Base-by-base conservation (phyloP, 768 basidiomycete species). In the Fistulinella prunicolor region DNA sequence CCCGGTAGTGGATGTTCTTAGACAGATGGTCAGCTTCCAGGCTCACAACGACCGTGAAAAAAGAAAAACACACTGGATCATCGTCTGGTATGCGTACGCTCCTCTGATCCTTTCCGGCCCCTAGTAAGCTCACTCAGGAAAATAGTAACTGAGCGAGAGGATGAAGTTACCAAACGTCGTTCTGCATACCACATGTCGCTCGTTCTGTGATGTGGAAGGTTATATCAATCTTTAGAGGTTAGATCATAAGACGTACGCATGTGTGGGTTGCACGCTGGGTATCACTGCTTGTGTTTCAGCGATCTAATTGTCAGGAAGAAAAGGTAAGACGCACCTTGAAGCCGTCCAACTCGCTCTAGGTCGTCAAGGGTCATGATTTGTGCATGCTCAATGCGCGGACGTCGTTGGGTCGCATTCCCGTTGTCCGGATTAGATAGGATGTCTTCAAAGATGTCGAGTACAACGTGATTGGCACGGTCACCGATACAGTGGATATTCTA, bases 111-210 rank as follows among this genome's bases (percentile, higher is more conserved):
- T 76, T 36, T 87, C 79, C 0, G 83, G 71, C 1, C 95, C 93
- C 89, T 90, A 12, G 4, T n/a, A n/a, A 23, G 23, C 20, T 13
- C 17, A 6, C 29, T 57, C 19, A 51, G 34, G 16, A 30, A 40
- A 14, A 24, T 1, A 6, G 13, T 3, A 8, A 10, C 2, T 8
- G 19, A 39, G 21, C 38, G 2, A 9, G 6, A 3, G 19, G 1
- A 60, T 72, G 9, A 20, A 12, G 9, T 29, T 56, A 86, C 89
- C 55, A 97, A 62, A 50, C 94, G 81, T 8, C 65, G 73, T 64
- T 96, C 91, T 1, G 93, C 94, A 58, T 94, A 97, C 70, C 81
- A 79, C 94, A 96, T 96, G 53, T 94, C 91, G 42, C 86, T 92
- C 30, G 84, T 89, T 49, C 85, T 89, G 56, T 14, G 46, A n/a